phyloP scores from a whole-genome alignment of 2,329 filamentous ascomycete genomes.

The Lasiodiplodia theobromae region DNA sequence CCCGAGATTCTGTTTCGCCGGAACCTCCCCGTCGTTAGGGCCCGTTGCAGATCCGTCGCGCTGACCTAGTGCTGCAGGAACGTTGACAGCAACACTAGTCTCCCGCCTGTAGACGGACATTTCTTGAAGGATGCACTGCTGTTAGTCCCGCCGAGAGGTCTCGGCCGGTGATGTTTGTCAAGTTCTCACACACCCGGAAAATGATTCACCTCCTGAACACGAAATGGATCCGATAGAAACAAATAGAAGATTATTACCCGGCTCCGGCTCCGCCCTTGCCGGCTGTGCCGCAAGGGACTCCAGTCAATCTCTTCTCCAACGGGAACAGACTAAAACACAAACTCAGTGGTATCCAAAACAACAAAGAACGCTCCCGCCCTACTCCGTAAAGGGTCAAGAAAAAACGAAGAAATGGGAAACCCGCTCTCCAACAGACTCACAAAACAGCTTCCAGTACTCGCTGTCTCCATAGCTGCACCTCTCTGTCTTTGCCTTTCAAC shows the following conservation, averaged over 20 bases:
- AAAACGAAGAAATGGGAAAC: background rate
- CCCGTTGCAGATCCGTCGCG: constrained; percentile 10
- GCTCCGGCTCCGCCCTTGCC: background rate
- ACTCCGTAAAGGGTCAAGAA: background rate
- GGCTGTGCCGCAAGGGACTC: background rate
- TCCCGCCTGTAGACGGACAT: background rate
- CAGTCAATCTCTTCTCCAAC: too few species aligned
- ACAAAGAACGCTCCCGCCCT: background rate
- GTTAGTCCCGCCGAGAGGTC: background rate
- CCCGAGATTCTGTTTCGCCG: constrained; percentile 5
- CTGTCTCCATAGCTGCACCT: constrained; percentile 45
- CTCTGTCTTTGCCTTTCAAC: constrained; percentile 46
- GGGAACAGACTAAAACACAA: background rate
- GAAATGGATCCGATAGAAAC: background rate
- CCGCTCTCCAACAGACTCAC: constrained; percentile 32
- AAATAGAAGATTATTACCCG: background rate
- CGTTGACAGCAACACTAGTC: background rate
- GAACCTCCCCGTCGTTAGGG: background rate
- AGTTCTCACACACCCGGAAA: background rate
- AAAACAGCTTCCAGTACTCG: constrained; percentile 49
- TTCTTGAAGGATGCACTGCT: background rate
- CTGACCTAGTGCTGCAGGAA: background rate
- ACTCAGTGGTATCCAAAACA: constrained; percentile 24
- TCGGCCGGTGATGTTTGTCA: constrained; percentile 1
- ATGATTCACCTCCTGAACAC: background rate